These are phyloP conservation scores for Tardiomyces digboiensis DNA, from an alignment of 1,139 yeast genomes.

Conservation along the genomic window DNA sequence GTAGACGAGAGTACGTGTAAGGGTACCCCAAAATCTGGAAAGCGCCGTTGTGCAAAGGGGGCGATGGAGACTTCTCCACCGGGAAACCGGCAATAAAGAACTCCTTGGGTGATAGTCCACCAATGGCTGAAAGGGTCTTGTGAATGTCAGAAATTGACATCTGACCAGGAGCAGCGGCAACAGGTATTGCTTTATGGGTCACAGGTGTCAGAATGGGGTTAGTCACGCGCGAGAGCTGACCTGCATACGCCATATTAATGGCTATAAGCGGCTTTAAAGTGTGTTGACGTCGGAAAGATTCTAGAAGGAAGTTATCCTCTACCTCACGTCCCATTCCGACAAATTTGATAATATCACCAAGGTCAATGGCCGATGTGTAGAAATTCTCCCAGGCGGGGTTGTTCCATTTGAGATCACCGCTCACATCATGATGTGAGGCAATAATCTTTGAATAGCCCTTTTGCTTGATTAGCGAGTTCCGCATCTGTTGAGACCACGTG, in stretches of 20 bases:
- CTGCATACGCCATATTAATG: conserved; percentile 68
- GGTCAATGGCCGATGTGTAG: conserved; percentile 54
- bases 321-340: conserved; percentile 65
- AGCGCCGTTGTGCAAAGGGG: conserved; percentile 71
- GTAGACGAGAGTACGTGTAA: conserved; percentile 58
- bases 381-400: conserved; percentile 64
- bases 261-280: conserved; percentile 62
- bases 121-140: conserved; percentile 47
- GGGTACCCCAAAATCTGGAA: conserved; percentile 70
- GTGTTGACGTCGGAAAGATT: conserved; percentile 51
- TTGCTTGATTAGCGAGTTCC: conserved; percentile 34
- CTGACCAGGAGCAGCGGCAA: conserved; percentile 73
- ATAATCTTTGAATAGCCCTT: conserved; percentile 61
- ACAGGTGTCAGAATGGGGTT: conserved; percentile 77
- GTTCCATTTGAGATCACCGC: conserved; percentile 55
- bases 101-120: conserved; percentile 46
- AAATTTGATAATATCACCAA: conserved; percentile 72
- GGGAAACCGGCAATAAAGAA: conserved; percentile 82
- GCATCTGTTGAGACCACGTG: conserved; percentile 34
- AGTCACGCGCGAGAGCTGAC: conserved; percentile 71
- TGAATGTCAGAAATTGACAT: conserved; percentile 48
- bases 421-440: conserved; percentile 72
- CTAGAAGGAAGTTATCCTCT: conserved; percentile 62
- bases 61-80: conserved; percentile 79
- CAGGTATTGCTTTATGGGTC: conserved; percentile 55